Conservation (phyloP, 2,329 filamentous ascomycete species). For the Venturia oleaginea region DNA sequence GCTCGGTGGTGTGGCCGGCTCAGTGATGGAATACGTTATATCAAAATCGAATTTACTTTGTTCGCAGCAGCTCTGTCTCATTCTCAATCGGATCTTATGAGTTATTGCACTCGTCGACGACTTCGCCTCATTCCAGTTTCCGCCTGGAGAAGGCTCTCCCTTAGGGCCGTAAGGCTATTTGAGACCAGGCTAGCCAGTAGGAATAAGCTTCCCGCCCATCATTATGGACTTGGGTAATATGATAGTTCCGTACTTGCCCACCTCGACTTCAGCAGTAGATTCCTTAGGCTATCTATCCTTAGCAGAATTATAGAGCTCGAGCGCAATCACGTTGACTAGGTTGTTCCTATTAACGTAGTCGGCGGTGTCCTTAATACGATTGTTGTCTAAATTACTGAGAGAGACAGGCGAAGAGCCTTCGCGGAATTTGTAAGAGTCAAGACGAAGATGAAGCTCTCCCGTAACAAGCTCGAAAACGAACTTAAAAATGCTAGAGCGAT, state of each 20-base stretch:
- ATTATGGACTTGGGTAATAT: constrained; percentile 15
- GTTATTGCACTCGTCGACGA: constrained; percentile 12
- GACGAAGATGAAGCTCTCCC: constrained; percentile 15
- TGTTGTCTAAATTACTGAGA: constrained; percentile 11
- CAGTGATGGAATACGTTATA: not conserved
- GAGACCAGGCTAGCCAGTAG: constrained; percentile 13
- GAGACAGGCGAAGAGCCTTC: constrained; percentile 14
- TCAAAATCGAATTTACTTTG: too few relatives aligned
- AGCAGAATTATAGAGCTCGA: constrained; percentile 12
- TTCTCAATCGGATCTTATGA: constrained; percentile 15
- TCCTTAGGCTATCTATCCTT: constrained; percentile 14
- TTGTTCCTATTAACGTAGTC: constrained; percentile 14
- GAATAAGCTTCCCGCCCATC: constrained; percentile 14
- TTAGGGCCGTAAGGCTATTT: constrained; percentile 13
- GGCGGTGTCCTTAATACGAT: constrained; percentile 11
- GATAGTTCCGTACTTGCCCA: constrained; percentile 10
- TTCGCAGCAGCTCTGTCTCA: constrained; percentile 14
- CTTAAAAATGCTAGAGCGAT: constrained; percentile 13
- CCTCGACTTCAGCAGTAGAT: constrained; percentile 14
- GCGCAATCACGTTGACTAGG: constrained; percentile 13
- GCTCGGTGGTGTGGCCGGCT: too few relatives aligned
- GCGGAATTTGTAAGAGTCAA: constrained; percentile 14
- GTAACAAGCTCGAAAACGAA: constrained; percentile 12
- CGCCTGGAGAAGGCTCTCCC: constrained; percentile 13
- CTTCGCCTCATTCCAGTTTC: constrained; percentile 14